A percentile compares a stretch with the other conserved stretches of the same genome.
These are phyloP conservation scores for Echeveria elegans DNA, from an alignment of 164 flowering plant species.

Conservation along the genomic window DNA sequence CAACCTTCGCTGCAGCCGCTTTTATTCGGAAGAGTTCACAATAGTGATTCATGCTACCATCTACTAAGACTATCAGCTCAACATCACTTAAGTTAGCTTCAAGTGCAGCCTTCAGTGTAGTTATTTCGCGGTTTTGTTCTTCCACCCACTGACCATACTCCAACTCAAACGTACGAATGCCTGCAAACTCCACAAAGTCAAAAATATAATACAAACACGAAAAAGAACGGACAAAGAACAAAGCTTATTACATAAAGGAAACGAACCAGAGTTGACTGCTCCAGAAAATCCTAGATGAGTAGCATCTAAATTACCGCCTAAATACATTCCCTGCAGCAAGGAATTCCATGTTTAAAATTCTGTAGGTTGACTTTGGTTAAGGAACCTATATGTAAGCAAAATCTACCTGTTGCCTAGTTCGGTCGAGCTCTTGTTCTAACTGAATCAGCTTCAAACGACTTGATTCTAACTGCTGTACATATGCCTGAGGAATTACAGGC, in stretches of 20 bases:
- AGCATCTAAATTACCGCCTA: constrained; percentile 47
- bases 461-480: constrained; percentile 85
- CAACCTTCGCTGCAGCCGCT: constrained; percentile 64
- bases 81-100: constrained; percentile 40
- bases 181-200: constrained; percentile 24
- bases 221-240: not conserved
- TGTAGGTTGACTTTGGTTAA: not conserved
- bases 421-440: constrained; percentile 83
- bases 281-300: constrained; percentile 39
- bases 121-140: constrained; percentile 50
- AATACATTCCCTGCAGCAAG: constrained; percentile 47
- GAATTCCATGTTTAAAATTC: not conserved
- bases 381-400: not conserved
- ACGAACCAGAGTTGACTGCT: constrained; percentile 60
- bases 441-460: constrained; percentile 76
- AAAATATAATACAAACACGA: not conserved
- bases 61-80: constrained; percentile 57
- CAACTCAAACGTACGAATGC: constrained; percentile 66
- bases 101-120: constrained; percentile 56
- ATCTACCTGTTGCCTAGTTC: constrained; percentile 72
- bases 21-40: constrained; percentile 73
- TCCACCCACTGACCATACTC: constrained; percentile 84
- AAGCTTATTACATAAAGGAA: not conserved
- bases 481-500: constrained; percentile 44
- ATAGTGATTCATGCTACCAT: constrained; percentile 62